Percentiles rank a stretch among this genome's conserved stretches.
phyloP scores from a whole-genome alignment of 1,284 basidiomycete species.

The Ganoderma lingzhi region DNA sequence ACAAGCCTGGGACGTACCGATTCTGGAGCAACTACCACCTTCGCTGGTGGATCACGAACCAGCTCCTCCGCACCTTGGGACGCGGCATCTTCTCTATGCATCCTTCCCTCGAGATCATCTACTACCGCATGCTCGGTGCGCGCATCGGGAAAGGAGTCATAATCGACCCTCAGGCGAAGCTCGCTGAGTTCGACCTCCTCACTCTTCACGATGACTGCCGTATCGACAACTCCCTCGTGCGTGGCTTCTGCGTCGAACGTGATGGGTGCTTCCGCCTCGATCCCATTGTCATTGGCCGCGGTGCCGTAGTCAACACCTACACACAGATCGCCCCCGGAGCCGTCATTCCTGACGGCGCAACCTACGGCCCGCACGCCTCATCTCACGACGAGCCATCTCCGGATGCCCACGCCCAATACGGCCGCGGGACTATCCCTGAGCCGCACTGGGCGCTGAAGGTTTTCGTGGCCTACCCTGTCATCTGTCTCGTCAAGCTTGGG shows the following conservation, averaged over 20 bases:
- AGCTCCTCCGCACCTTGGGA: conserved; percentile 48
- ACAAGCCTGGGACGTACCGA: conserved; percentile 50
- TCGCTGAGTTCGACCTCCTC: conserved; percentile 54
- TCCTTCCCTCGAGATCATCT: conserved; percentile 46
- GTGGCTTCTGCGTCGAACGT: conserved; percentile 56
- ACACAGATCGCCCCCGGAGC: conserved; percentile 53
- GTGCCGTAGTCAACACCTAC: conserved; percentile 52
- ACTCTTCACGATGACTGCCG: conserved; percentile 51
- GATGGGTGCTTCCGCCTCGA: conserved; percentile 53
- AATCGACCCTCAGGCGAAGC: conserved; percentile 46
- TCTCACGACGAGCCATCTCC: conserved; percentile 50
- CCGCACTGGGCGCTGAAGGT: conserved; percentile 45
- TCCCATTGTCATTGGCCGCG: conserved; percentile 47
- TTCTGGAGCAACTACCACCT: conserved; percentile 50
- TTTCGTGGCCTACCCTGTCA: conserved; percentile 49
- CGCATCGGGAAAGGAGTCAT: conserved; percentile 49
- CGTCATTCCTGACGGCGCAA: conserved; percentile 44
- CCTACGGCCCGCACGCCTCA: conserved; percentile 55
- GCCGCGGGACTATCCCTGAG: conserved; percentile 43
- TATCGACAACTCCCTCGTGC: conserved; percentile 49
- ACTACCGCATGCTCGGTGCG: conserved; percentile 56
- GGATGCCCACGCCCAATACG: conserved; percentile 46
- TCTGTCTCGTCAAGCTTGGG: conserved; percentile 43
- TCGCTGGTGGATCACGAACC: conserved; percentile 58
- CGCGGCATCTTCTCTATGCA: conserved; percentile 52